Evolutionary conservation across 2,329 filamentous ascomycete species (phyloP), one percentile per base, ranked within the genome.

Genomic region (Fusarium sp.): DNA sequence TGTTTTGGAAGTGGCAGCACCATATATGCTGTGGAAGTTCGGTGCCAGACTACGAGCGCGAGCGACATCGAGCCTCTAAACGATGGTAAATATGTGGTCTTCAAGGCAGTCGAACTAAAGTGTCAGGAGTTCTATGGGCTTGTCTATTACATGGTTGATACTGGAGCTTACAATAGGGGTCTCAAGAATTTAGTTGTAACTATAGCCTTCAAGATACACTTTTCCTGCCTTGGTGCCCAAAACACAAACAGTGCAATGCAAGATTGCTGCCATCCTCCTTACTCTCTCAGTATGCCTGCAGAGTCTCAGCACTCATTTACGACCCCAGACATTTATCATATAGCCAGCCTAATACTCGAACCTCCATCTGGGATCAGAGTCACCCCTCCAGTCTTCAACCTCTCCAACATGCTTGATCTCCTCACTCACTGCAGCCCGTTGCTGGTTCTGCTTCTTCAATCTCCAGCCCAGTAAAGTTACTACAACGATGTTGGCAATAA

Each of bases 361-460:
- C n/a, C 90, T 80, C 88, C 90, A 92, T 65, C 89, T 82, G 0
- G 85, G 81, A 76, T 92, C 90, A 7, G 84, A 83, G 75, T 92
- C 91, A 3, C 89, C 90, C 50, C 80, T 77, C 82, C 88, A 91
- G 38, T 88, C 86, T 15, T 82, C 80, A 4, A 83, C 76, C 45
- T 84, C 80, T 0, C 84, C 85, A 42, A 88, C 82, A 54, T 86
- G 83, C 71, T 82, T 78, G 68, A 84, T 80, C 78, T 83, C 81
- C 45, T 77, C 78, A 14, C 76, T 76, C 22, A 84, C 75, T 5
- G 55, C 78, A 14, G 83, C 84, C 45, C 89, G 86, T 26, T 74
- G 78, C 67, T 72, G 78, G 73, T 93, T 93, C 76, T 91, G 88
- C 58, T 79, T 82, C 48, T 80, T 84, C 63, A 92, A 75, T 2